Conservation (phyloP, 345 rosid species). For the Eucalyptus albens region DNA sequence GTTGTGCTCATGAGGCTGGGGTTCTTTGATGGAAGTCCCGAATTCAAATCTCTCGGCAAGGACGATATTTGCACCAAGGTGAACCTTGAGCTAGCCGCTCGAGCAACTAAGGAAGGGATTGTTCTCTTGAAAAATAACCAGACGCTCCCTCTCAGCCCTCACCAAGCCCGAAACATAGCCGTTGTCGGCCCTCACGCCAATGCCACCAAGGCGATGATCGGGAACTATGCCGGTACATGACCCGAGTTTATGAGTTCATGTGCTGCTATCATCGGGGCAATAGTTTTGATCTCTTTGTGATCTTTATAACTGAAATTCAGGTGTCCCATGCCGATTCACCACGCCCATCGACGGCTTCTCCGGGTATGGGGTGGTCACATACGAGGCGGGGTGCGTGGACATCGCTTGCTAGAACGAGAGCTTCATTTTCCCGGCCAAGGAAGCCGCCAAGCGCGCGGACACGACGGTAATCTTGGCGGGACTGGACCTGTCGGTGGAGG, state of each 20-base stretch:
- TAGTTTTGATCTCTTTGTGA: neutral
- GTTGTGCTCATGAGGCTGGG: conserved; percentile 58
- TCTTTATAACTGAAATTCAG: neutral
- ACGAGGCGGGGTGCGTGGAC: conserved; percentile 38
- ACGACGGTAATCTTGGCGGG: conserved; percentile 38
- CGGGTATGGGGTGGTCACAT: conserved; percentile 3
- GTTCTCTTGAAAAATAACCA: conserved; percentile 38
- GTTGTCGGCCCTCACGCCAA: conserved; percentile 46
- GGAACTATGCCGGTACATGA: conserved; percentile 41
- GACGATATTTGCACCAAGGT: conserved; percentile 14
- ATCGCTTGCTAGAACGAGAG: conserved; percentile 20
- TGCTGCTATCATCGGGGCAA: neutral
- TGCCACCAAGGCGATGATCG: conserved; percentile 38
- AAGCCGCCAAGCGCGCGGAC: conserved; percentile 25
- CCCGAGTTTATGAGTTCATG: neutral
- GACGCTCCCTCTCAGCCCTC: conserved; percentile 13
- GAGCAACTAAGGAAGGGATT: conserved; percentile 48
- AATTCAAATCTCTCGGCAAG: conserved; percentile 13
- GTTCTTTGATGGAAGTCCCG: conserved; percentile 40
- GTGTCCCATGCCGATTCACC: conserved; percentile 30
- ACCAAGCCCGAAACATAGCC: conserved; percentile 8
- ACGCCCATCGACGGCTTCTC: conserved; percentile 36
- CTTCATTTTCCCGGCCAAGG: conserved; percentile 9
- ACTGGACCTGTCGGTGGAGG: conserved; percentile 30
- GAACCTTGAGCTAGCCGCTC: conserved; percentile 28